Percentiles rank a stretch among this genome's conserved stretches.
These are phyloP conservation scores for Serendipita indica DNA, from an alignment of 768 basidiomycete species.

Conservation along the genomic window DNA sequence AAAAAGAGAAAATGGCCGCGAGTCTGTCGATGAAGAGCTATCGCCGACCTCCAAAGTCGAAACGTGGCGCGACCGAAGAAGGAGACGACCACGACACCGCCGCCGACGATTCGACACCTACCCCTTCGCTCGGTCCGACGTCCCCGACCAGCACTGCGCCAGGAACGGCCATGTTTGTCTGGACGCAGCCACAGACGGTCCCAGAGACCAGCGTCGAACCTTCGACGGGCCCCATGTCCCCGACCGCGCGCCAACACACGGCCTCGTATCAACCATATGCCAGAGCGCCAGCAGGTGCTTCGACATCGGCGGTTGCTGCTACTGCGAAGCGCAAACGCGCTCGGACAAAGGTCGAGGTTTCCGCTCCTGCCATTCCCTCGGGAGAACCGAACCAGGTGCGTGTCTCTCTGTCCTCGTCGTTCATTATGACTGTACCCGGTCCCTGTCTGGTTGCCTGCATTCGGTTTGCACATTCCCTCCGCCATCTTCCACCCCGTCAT, in stretches of 20 bases:
- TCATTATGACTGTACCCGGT: neutral
- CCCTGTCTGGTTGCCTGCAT: neutral
- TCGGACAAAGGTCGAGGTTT: constrained; percentile 3
- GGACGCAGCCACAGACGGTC: neutral
- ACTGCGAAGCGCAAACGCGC: neutral
- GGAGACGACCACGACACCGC: neutral
- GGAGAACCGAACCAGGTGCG: neutral
- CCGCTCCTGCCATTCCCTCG: neutral
- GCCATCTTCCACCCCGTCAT: neutral
- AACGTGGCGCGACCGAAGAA: neutral
- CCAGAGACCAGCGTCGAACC: neutral
- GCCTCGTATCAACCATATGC: neutral
- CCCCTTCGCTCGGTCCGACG: neutral
- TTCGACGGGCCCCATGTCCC: neutral
- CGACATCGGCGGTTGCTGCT: neutral
- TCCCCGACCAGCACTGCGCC: neutral
- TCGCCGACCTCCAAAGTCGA: constrained; percentile 5
- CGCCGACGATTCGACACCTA: neutral
- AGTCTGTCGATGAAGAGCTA: neutral
- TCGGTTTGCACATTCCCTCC: neutral
- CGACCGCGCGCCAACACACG: neutral
- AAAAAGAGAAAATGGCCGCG: constrained; percentile 18
- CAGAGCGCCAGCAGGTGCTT: neutral
- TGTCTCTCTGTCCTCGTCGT: neutral
- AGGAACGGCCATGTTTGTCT: too few relatives aligned